Conservation (phyloP, 805 yeast genomes). For the Saturnispora silvae region DNA sequence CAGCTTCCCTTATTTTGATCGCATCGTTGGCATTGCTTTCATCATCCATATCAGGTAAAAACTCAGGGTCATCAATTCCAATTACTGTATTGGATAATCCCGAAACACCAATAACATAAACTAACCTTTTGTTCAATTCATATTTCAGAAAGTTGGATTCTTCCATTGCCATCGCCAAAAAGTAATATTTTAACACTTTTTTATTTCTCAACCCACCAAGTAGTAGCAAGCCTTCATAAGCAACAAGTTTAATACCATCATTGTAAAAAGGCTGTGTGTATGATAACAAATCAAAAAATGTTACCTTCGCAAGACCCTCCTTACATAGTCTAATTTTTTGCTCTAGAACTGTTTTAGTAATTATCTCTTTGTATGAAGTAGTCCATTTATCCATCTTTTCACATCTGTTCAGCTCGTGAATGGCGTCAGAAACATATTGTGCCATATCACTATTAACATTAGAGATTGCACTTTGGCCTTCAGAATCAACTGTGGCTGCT, state of each 20-base stretch:
- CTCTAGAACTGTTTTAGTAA: constrained; percentile 46
- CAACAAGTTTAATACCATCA: constrained; percentile 48
- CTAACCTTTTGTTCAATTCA: constrained; percentile 37
- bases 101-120: constrained; percentile 48
- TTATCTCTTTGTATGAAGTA: constrained; percentile 54
- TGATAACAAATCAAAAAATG: constrained; percentile 44
- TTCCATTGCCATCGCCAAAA: constrained; percentile 47
- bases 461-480: constrained; percentile 2
- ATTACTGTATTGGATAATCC: constrained; percentile 55
- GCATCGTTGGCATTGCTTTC: constrained; percentile 18
- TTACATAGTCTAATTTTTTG: constrained; percentile 52
- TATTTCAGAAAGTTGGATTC: constrained; percentile 41
- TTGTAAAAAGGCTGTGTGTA: constrained; percentile 38
- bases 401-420: constrained; percentile 62
- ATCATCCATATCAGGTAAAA: constrained; percentile 19
- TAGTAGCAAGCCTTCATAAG: constrained; percentile 57
- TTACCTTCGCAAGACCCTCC: constrained; percentile 40
- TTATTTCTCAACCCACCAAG: constrained; percentile 71
- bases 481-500: constrained; percentile 9
- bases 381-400: constrained; percentile 79
- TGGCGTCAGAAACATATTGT: constrained; percentile 35
- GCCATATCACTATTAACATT: constrained; percentile 21
- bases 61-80: constrained; percentile 52
- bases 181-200: constrained; percentile 49
- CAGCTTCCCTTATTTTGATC: constrained; percentile 42